Conservation (phyloP, 129 eudicot species). For the Oenanthe sinensis region DNA sequence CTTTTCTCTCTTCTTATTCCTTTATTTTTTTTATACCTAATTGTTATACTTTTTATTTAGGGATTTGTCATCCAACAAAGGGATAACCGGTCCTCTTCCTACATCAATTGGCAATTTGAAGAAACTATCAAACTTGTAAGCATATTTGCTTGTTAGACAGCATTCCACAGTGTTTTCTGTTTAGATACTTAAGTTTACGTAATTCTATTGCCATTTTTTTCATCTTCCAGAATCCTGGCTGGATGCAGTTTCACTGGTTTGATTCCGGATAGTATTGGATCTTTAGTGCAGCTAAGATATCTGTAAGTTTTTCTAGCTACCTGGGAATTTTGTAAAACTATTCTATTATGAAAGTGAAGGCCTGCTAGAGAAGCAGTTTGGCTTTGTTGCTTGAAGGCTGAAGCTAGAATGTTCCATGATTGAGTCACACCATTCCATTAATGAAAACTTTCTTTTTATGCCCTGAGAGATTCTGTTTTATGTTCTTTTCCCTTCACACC, state of each 20-base stretch:
- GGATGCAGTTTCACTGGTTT: slow-evolving; percentile 83
- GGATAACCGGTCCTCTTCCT: slow-evolving; percentile 67
- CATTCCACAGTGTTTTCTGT: background rate
- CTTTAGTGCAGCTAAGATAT: slow-evolving; percentile 38
- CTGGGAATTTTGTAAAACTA: background rate
- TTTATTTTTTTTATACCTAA: background rate
- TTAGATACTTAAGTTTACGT: background rate
- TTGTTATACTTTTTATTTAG: slow-evolving; percentile 24
- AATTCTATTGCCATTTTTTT: slow-evolving; percentile 5
- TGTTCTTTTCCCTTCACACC: too few species aligned
- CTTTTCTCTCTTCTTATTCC: background rate
- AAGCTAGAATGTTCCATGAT: background rate
- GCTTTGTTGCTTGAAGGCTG: background rate
- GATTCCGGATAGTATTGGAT: slow-evolving; percentile 71
- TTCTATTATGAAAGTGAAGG: background rate
- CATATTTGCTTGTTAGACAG: background rate
- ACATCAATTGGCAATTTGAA: slow-evolving; percentile 53
- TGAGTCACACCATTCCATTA: background rate
- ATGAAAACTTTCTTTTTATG: background rate
- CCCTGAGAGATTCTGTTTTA: background rate
- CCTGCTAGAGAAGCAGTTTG: background rate
- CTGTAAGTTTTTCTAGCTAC: slow-evolving; percentile 46
- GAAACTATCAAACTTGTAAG: slow-evolving; percentile 73
- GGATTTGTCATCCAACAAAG: slow-evolving; percentile 80
- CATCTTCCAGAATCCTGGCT: slow-evolving; percentile 48